Conservation (phyloP, 768 basidiomycete genomes). For the Gymnopilus dilepis region DNA sequence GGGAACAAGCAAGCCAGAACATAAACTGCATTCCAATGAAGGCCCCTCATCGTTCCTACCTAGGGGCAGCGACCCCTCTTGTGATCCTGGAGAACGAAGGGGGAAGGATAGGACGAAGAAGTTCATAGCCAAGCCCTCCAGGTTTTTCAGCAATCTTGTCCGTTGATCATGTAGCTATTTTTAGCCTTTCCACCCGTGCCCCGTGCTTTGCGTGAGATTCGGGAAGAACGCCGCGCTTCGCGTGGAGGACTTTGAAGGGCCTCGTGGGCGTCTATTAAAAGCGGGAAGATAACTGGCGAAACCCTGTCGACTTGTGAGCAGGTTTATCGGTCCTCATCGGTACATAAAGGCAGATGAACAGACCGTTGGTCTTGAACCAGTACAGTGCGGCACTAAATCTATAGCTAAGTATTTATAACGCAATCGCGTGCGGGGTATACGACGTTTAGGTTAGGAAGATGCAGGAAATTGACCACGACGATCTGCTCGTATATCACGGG, state of each 20-base stretch:
- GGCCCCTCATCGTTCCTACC: neutral
- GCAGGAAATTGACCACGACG: no score
- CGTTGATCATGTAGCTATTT: neutral
- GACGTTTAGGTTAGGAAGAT: no score
- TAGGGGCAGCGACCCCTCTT: no score
- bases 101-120: neutral
- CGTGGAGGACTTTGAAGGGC: neutral
- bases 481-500: neutral
- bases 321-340: neutral
- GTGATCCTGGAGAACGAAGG: neutral
- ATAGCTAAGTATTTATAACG: neutral
- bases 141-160: no score
- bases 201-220: neutral
- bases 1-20: neutral
- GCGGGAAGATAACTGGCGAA: neutral
- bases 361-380: neutral
- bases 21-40: neutral
- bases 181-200: no score
- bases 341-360: neutral
- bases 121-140: no score
- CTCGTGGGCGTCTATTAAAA: conserved; percentile 5
- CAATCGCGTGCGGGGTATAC: no score
- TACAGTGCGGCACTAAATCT: neutral
- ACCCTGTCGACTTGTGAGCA: no score
- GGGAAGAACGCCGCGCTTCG: neutral